phyloP scores from a whole-genome alignment of 2,329 filamentous ascomycete species.

The Arthrinium puccinioides region DNA sequence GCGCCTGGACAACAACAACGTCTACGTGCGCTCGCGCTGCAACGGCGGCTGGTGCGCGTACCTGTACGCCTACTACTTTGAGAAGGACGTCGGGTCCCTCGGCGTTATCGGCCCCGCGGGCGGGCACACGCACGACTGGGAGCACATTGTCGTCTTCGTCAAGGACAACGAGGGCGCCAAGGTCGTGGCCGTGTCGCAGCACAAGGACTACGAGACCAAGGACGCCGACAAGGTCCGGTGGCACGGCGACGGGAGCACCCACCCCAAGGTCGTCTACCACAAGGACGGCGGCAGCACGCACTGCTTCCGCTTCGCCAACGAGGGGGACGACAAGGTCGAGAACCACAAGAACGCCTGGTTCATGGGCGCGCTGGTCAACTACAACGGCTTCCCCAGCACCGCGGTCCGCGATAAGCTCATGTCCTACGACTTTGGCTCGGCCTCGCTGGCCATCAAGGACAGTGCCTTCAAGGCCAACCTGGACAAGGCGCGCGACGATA shows the following conservation, averaged over 20 bases:
- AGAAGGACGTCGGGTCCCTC: conserved; percentile 30
- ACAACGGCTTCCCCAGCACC: conserved; percentile 18
- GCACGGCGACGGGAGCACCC: conserved; percentile 20
- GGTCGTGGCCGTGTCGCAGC: conserved; percentile 18
- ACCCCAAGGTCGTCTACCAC: conserved; percentile 23
- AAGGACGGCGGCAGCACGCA: conserved; percentile 21
- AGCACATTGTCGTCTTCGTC: conserved; percentile 23
- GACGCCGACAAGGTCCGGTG: conserved; percentile 17
- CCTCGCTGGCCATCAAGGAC: conserved; percentile 18
- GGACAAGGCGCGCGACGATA: conserved; percentile 31
- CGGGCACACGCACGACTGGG: conserved; percentile 31
- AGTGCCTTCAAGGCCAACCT: conserved; percentile 13
- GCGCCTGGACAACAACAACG: conserved; percentile 30
- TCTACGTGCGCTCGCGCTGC: conserved; percentile 34
- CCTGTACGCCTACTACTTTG: conserved; percentile 39
- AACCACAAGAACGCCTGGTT: conserved; percentile 21
- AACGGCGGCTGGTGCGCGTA: conserved; percentile 37
- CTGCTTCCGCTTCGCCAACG: conserved; percentile 19
- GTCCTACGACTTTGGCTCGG: conserved; percentile 18
- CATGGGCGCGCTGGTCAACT: conserved; percentile 18
- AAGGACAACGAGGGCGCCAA: conserved; percentile 14
- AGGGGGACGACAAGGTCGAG: conserved; percentile 19
- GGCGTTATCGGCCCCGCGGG: conserved; percentile 18
- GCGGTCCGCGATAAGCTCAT: conserved; percentile 15
- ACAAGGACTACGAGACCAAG: conserved; percentile 19